A percentile compares a stretch with the other conserved stretches of the same genome.
Evolutionary conservation across 306 rosid genomes (phyloP).

Genomic region (Cucumis hystrix): DNA sequence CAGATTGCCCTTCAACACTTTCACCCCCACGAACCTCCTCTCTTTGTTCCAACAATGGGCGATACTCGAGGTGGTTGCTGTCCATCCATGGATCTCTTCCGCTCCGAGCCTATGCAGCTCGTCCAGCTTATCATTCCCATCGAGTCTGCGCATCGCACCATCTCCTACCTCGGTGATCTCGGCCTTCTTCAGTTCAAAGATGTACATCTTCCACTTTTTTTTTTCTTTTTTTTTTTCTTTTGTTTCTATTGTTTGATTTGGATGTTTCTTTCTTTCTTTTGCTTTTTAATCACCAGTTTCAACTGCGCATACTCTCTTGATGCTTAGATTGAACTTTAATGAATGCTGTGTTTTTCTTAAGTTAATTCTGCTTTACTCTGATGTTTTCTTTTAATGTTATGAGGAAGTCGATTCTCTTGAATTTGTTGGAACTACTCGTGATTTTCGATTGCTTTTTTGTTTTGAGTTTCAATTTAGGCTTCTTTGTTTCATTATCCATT

Average conservation of each 20-base stretch:
- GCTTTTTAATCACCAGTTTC: neutral
- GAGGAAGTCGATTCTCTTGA: neutral
- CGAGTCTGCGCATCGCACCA: conserved; percentile 81
- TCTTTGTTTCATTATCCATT: neutral
- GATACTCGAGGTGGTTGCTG: conserved; percentile 61
- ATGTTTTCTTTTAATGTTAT: neutral
- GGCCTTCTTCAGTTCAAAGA: conserved; percentile 92
- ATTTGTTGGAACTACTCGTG: neutral
- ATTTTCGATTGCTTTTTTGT: neutral
- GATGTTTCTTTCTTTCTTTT: neutral
- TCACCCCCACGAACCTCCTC: neutral
- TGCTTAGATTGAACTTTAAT: neutral
- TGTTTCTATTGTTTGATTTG: neutral
- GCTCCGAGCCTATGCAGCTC: conserved; percentile 98
- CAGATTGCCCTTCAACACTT: neutral
- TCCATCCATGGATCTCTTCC: conserved; percentile 93
- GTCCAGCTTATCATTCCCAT: conserved; percentile 93
- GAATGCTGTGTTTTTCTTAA: neutral
- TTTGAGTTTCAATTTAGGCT: neutral
- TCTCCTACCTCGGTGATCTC: conserved; percentile 90
- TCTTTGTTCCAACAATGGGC: conserved; percentile 30
- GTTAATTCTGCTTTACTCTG: neutral
- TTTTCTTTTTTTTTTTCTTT: neutral
- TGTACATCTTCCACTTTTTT: conserved; percentile 14
- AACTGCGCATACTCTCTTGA: neutral